These are phyloP conservation scores for Stromatinia cepivora DNA, from an alignment of 2,329 filamentous ascomycete species.

Conservation along the genomic window DNA sequence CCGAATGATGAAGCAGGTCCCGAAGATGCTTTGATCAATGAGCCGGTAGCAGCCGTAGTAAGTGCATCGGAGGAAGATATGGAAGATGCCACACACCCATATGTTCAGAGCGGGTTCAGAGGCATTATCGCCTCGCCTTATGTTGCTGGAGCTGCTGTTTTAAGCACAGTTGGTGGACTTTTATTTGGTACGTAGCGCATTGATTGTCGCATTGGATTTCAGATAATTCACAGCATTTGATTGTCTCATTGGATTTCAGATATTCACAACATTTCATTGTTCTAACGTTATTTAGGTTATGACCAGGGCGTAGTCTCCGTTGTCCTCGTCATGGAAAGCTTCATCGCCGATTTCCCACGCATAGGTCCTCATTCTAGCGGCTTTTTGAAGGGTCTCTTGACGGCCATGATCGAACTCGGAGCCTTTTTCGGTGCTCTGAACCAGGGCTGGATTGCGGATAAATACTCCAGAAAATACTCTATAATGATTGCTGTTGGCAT, in stretches of 20 bases:
- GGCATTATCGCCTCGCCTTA: slow-evolving; percentile 18
- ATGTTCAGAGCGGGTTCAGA: slow-evolving; percentile 5
- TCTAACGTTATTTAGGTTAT: slow-evolving; percentile 43
- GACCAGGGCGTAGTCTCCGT: slow-evolving; percentile 50
- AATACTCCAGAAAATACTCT: slow-evolving; percentile 52
- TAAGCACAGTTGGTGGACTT: slow-evolving; percentile 13
- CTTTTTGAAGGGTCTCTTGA: slow-evolving; percentile 21
- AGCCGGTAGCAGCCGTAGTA: no score
- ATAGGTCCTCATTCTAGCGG: slow-evolving; percentile 18
- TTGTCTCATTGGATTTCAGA: not conserved
- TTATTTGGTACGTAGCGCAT: slow-evolving; percentile 7
- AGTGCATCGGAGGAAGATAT: not conserved
- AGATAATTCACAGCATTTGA: not conserved
- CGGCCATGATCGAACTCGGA: slow-evolving; percentile 44
- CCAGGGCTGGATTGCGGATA: slow-evolving; percentile 46
- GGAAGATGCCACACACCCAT: slow-evolving; percentile 9
- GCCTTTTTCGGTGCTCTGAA: slow-evolving; percentile 38
- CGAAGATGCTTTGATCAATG: not conserved
- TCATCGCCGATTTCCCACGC: slow-evolving; percentile 43
- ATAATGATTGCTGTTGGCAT: slow-evolving; percentile 52
- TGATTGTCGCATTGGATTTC: not conserved
- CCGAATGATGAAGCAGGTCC: not conserved
- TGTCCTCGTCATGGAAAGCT: slow-evolving; percentile 48
- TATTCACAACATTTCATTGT: not conserved
- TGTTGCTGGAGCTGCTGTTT: slow-evolving; percentile 14